phyloP scores from a whole-genome alignment of 2,329 filamentous ascomycete species.

The Chaetomiaceae sp. region DNA sequence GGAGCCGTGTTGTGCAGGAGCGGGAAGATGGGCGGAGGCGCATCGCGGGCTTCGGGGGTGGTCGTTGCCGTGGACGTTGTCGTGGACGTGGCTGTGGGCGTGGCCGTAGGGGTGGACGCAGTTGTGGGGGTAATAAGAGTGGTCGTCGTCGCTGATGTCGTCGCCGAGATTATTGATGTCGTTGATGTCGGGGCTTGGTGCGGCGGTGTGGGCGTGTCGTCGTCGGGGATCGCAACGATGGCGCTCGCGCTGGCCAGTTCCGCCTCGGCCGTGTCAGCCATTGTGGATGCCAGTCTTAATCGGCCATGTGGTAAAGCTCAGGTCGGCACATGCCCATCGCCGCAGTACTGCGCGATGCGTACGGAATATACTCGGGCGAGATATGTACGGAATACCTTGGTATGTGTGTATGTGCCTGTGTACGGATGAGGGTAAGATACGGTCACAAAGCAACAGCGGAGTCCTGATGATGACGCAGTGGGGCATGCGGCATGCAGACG shows the following conservation, averaged over 20 bases:
- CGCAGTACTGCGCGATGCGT: neutral
- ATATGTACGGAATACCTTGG: too few species aligned
- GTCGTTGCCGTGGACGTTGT: too few species aligned
- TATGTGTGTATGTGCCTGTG: too few species aligned
- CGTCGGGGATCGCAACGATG: neutral
- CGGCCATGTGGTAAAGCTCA: neutral
- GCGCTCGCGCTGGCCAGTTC: constrained; percentile 15
- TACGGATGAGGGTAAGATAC: too few species aligned
- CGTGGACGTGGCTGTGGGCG: too few species aligned
- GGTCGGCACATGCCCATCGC: too few species aligned
- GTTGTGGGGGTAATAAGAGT: too few species aligned
- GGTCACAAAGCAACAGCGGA: too few species aligned
- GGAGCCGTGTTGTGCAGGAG: constrained; percentile 39
- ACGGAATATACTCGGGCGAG: neutral
- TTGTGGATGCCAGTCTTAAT: neutral
- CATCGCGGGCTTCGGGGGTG: constrained; percentile 8
- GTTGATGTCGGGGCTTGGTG: neutral
- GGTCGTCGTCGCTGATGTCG: too few species aligned
- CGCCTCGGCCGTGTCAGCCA: constrained; percentile 21
- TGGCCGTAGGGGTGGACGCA: too few species aligned
- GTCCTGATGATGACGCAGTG: too few species aligned
- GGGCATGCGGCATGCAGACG: too few species aligned
- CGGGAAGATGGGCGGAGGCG: constrained; percentile 33
- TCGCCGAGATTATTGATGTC: neutral
- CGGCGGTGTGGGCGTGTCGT: neutral